Evolutionary conservation across 2,329 filamentous ascomycete species (phyloP), one percentile per base, ranked within the genome.

Genomic region (Amauroascus verrucosus): DNA sequence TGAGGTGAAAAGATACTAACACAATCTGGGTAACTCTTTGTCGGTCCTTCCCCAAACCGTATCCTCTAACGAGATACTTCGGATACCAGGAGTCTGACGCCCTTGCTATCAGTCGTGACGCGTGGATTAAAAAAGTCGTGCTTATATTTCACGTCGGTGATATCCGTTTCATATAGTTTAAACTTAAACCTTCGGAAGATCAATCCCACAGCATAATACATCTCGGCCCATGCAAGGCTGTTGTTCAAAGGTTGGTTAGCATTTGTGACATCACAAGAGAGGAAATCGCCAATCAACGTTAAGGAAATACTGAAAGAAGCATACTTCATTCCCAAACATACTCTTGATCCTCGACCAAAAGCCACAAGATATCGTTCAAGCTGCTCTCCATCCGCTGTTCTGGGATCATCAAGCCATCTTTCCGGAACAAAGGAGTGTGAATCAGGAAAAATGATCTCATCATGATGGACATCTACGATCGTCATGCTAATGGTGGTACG

Each of bases 251-350:
- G 35, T 38, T 38, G 18, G 18, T 18, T 48, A 20, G 50, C 49
- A 2, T 53, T 35, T n/a, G 26, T 44, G 32, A 52, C n/a, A n/a
- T n/a, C n/a, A n/a, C n/a, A n/a, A n/a, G n/a, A n/a, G n/a, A n/a
- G n/a, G n/a, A n/a, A n/a, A n/a, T n/a, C n/a, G n/a, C n/a, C n/a
- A n/a, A n/a, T n/a, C n/a, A n/a, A n/a, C n/a, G n/a, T n/a, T 26
- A 46, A 32, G 44, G 43, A 40, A 24, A 11, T 6, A 11, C 6
- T 5, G 8, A 24, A 41, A 41, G 24, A 41, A 13, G 18, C 35
- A 13, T 56, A 55, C 50, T 74, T 71, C 44, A 69, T 68, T 14
- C 73, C 73, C 7, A 71, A 61, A 56, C 73, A 76, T 60, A 67
- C 67, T 28, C 72, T 61, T 1, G 63, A 64, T 0, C 72, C 73